These are phyloP conservation scores for Aspergillus sp. DNA, from an alignment of 2,329 filamentous ascomycete genomes.

Conservation along the genomic window DNA sequence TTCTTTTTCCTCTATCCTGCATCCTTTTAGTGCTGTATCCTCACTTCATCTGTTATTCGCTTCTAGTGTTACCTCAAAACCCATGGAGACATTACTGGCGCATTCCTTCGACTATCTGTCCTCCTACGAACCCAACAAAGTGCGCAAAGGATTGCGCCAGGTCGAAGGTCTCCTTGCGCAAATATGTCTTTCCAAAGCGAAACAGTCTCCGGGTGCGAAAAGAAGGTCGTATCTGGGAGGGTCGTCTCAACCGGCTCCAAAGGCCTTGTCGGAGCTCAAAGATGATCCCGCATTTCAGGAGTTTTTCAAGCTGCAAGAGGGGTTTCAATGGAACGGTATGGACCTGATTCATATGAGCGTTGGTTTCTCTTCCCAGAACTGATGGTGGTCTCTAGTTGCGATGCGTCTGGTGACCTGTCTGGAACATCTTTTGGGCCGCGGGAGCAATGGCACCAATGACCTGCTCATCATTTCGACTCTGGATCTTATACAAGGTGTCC, in stretches of 20 bases:
- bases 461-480: conserved; percentile 79
- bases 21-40: not conserved
- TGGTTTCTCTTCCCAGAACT: not conserved
- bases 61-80: not conserved
- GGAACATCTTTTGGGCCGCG: conserved; percentile 75
- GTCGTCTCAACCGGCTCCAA: conserved; percentile 41
- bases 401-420: conserved; percentile 77
- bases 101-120: conserved; percentile 95
- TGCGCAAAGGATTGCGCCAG: conserved; percentile 87
- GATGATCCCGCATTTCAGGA: conserved; percentile 85
- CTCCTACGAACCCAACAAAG: conserved; percentile 79
- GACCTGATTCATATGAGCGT: not conserved
- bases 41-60: conserved; percentile 5
- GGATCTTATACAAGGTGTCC: conserved; percentile 77
- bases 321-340: conserved; percentile 87
- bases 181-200: conserved; percentile 66
- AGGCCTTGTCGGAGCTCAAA: conserved; percentile 60
- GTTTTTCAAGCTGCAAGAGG: conserved; percentile 94
- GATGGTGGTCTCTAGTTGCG: conserved; percentile 52
- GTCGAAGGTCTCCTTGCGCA: conserved; percentile 90
- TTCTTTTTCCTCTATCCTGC: conserved; percentile 2
- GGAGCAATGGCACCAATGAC: conserved; percentile 74
- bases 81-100: conserved; percentile 85
- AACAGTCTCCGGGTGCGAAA: conserved; percentile 32
- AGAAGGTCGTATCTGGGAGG: conserved; percentile 36